Conservation (phyloP, 1,284 basidiomycete species). For the Phlebopus sp. region DNA sequence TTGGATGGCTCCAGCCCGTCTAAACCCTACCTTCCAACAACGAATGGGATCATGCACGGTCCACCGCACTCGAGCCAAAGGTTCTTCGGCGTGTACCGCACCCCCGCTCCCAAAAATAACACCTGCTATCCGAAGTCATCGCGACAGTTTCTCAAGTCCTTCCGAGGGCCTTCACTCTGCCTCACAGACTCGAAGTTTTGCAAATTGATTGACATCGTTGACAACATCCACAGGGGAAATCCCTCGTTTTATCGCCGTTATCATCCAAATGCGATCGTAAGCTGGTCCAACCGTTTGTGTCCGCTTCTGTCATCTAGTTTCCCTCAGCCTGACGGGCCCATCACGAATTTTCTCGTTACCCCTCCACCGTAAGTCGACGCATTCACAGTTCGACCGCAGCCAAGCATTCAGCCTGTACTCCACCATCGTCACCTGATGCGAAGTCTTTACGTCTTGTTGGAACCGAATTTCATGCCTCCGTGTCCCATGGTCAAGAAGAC, state of each 20-base stretch:
- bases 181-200: slow-evolving; percentile 5
- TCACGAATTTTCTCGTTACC: neutral
- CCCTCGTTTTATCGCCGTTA: neutral
- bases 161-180: neutral
- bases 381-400: neutral
- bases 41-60: slow-evolving; percentile 13
- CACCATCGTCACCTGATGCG: neutral
- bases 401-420: neutral
- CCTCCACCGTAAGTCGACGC: neutral
- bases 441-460: neutral
- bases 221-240: neutral
- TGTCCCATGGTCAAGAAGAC: neutral
- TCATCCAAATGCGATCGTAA: neutral
- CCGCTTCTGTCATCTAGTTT: too few species aligned
- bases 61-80: neutral
- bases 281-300: too few species aligned
- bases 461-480: neutral
- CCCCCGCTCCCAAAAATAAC: neutral
- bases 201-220: slow-evolving; percentile 7
- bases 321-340: neutral
- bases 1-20: neutral
- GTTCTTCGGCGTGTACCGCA: too few species aligned
- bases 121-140: neutral
- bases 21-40: slow-evolving; percentile 4
- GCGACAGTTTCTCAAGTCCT: neutral